Percentiles rank a stretch among this genome's conserved stretches.
Evolutionary conservation across 805 yeast genomes (phyloP).

Genomic region (Saccharomycopsis amapae): DNA sequence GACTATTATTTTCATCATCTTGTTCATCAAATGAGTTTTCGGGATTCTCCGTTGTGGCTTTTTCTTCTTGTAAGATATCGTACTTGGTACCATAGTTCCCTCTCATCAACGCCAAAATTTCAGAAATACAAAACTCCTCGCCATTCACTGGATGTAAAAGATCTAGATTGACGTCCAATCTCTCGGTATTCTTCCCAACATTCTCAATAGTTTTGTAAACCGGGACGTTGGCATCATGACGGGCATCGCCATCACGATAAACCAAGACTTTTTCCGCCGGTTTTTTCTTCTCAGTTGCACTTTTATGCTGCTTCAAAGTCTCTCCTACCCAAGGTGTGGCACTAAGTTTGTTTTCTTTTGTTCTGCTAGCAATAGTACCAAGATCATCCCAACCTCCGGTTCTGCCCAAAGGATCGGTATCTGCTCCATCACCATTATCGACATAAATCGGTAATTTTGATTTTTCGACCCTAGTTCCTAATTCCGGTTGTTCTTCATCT

Average conservation of each 20-base stretch:
- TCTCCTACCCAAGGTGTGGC: conserved; percentile 64
- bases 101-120: conserved; percentile 50
- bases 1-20: background rate
- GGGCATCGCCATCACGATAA: conserved; percentile 13
- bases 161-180: conserved; percentile 51
- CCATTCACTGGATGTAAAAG: conserved; percentile 36
- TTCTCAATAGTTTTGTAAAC: conserved; percentile 44
- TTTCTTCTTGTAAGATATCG: conserved; percentile 8
- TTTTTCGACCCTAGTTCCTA: background rate
- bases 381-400: conserved; percentile 39
- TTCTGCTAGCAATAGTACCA: conserved; percentile 42
- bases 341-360: conserved; percentile 55
- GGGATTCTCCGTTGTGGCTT: conserved; percentile 22
- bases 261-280: conserved; percentile 11
- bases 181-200: conserved; percentile 56
- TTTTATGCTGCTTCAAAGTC: conserved; percentile 37
- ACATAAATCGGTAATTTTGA: conserved; percentile 4
- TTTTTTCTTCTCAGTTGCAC: background rate
- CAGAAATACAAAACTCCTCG: conserved; percentile 53
- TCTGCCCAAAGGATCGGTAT: conserved; percentile 5
- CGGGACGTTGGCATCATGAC: conserved; percentile 25
- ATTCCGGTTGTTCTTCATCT: conserved; percentile 12
- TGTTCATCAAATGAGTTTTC: conserved; percentile 25
- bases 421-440: background rate
- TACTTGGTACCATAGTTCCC: conserved; percentile 22